Base-by-base conservation (phyloP, 192 early-diverging fungal genomes). In the Spinellus fusiger region DNA sequence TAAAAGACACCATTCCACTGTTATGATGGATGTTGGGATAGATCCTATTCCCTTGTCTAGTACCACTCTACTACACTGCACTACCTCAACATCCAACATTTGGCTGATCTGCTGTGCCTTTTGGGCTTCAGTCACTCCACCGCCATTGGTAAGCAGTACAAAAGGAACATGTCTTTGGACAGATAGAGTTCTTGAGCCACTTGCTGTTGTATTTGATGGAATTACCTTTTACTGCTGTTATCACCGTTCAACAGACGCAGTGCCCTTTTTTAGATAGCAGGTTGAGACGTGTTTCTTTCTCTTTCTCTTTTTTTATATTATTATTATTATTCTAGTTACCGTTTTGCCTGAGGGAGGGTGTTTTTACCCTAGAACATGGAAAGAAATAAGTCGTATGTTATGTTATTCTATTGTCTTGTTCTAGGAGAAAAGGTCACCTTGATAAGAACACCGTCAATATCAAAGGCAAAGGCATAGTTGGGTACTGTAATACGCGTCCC, bases 391-490 rank as follows among this genome's bases (percentile, higher is more conserved):
- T 27, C 26, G 26, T 18, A 49, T 37, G 12, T 49, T n/a, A 37
- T 23, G 3, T 28, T 22, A 49, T 9, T 29, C 22, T 27, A 40
- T 28, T 4, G 10, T 38, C 7, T n/a, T 38, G 15, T 9, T 9
- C 18, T 55, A 55, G 6, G 31, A 10, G 29, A 5, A 31, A 25
- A 4, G 9, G 28, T 18, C 54, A 85, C 88, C 71, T 86, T 88
- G 61, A 94, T 84, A 29, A 96, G 80, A 23, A 96, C 92, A 27
- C 94, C 94, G 62, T 96, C 93, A 67, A 90, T 86, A 60, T 89
- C 88, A 53, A 90, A 84, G 35, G 72, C 72, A 74, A 74, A 74
- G 1, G 55, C 72, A 62, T 65, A 74, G 22, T 69, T 69, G 15
- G 58, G 58, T n/a, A 35, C 34, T 23, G 27, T 20, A 38, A 10